Conservation (phyloP, 352 stramenopile species). For the Phytophthora crassamura region DNA sequence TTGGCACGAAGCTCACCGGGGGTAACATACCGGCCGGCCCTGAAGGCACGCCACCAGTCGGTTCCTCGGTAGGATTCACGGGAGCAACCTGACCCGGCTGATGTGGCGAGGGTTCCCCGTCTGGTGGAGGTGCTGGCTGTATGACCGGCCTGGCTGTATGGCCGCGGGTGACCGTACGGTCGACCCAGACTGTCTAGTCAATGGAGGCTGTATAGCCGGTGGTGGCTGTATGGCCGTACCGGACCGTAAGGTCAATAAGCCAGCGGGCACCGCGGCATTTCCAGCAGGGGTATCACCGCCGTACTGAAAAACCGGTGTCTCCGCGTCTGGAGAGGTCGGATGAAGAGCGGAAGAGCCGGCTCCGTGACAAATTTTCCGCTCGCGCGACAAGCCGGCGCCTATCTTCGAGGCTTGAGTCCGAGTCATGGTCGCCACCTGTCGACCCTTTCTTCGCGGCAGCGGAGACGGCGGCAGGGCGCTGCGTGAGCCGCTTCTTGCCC, state of each 20-base stretch:
- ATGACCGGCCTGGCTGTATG: conserved; percentile 12
- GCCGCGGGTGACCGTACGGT: conserved; percentile 12
- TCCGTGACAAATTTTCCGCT: no score
- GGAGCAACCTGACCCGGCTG: neutral
- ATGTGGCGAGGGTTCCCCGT: neutral
- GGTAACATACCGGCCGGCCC: no score
- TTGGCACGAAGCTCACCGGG: no score
- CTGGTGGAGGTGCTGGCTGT: conserved; percentile 1
- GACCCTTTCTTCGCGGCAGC: neutral
- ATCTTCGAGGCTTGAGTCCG: neutral
- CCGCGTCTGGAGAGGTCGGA: no score
- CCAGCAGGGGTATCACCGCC: neutral
- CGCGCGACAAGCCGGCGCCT: neutral
- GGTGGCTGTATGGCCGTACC: neutral
- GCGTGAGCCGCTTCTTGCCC: conserved; percentile 6
- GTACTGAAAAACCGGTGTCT: no score
- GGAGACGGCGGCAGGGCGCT: neutral
- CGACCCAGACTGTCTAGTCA: conserved; percentile 13
- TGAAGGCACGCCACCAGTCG: neutral
- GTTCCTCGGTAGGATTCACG: neutral
- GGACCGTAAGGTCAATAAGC: no score
- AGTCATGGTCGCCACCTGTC: neutral
- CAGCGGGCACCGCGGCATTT: neutral
- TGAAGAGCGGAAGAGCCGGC: no score
- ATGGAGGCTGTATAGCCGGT: neutral